phyloP scores from a whole-genome alignment of 441 rosid species.

The Macaranga tanarius region DNA sequence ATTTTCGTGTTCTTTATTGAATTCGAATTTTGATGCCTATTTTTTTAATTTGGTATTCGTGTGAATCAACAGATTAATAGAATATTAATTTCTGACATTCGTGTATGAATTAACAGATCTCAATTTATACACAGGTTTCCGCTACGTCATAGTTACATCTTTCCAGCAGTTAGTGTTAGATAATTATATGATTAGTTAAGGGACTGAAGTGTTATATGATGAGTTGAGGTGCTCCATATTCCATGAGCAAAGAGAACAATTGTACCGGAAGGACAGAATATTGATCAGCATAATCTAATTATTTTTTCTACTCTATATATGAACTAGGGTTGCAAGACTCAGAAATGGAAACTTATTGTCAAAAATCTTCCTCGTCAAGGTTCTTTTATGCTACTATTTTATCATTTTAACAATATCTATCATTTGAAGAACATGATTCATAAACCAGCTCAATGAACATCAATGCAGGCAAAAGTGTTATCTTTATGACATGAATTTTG shows the following conservation, averaged over 20 bases:
- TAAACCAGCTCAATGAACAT: constrained; percentile 28
- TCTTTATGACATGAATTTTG: too few relatives aligned
- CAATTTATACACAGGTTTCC: too few relatives aligned
- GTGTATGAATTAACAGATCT: too few relatives aligned
- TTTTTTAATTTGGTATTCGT: too few relatives aligned
- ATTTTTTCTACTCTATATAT: constrained; percentile 23
- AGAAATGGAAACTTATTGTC: constrained; percentile 91
- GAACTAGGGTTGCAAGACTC: constrained; percentile 90
- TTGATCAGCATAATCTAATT: constrained; percentile 4
- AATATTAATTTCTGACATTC: too few relatives aligned
- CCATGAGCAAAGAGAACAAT: not conserved
- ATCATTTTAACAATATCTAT: constrained; percentile 9
- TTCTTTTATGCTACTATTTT: constrained; percentile 25
- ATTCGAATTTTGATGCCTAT: too few relatives aligned
- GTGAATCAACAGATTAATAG: too few relatives aligned
- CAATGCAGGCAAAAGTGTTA: constrained; percentile 73
- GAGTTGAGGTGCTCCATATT: constrained; percentile 2
- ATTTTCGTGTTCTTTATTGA: too few relatives aligned
- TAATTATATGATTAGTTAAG: not conserved
- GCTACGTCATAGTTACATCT: too few relatives aligned
- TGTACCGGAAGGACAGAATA: not conserved
- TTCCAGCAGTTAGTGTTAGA: not conserved
- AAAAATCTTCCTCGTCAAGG: constrained; percentile 96
- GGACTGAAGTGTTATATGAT: not conserved
- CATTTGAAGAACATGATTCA: constrained; percentile 21